Percentiles rank a stretch among this genome's conserved stretches.
phyloP scores from a whole-genome alignment of 805 yeast species.

The Candida tallmaniae region DNA sequence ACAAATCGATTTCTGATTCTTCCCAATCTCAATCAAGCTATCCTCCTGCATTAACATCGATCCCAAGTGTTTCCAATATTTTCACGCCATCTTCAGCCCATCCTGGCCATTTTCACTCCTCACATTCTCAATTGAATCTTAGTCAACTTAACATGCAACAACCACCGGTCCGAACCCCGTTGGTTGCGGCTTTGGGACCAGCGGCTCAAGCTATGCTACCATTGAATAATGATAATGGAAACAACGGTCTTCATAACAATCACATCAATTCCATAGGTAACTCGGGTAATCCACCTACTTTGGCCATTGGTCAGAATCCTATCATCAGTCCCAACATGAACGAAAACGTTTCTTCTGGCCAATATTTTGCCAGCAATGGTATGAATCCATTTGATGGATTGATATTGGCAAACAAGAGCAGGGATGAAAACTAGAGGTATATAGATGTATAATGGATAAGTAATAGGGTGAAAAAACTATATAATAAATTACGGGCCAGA shows the following conservation, averaged over 20 bases:
- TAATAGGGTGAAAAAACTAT: too few relatives aligned
- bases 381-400: conserved; percentile 38
- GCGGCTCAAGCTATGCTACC: conserved; percentile 25
- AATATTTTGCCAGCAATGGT: conserved; percentile 30
- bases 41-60: conserved; percentile 24
- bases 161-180: conserved; percentile 23
- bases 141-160: conserved; percentile 8
- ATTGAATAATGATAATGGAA: conserved; percentile 5
- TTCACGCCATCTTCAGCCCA: conserved; percentile 27
- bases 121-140: conserved; percentile 10
- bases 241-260: conserved; percentile 1
- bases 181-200: conserved; percentile 21
- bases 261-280: background rate
- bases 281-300: background rate
- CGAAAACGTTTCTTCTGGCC: conserved; percentile 23
- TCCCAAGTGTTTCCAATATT: conserved; percentile 30
- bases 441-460: too few relatives aligned
- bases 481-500: too few relatives aligned
- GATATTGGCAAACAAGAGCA: conserved; percentile 20
- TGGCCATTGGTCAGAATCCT: conserved; percentile 9
- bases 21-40: conserved; percentile 7
- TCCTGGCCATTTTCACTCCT: conserved; percentile 11
- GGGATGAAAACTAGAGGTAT: too few relatives aligned
- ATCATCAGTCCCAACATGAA: conserved; percentile 15
- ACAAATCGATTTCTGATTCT: conserved; percentile 27